phyloP scores from a whole-genome alignment of 2,329 filamentous ascomycete genomes.

The Xylaria sp. region DNA sequence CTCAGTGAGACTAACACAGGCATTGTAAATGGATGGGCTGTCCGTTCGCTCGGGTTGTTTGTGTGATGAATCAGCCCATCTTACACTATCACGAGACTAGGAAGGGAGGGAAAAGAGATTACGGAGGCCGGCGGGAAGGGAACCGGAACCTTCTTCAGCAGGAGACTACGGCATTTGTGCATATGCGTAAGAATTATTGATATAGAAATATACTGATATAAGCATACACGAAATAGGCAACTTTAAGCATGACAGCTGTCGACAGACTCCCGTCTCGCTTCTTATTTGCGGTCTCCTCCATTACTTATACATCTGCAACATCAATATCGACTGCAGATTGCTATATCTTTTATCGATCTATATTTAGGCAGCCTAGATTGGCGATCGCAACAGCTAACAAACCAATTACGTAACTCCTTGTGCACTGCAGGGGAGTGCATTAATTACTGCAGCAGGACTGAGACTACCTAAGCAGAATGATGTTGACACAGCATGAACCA shows the following conservation, averaged over 20 bases:
- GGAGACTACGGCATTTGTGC: not conserved
- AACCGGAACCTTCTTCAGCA: not conserved
- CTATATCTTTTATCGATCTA: too few relatives aligned
- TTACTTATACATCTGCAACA: too few relatives aligned
- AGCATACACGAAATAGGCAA: too few relatives aligned
- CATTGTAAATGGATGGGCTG: conserved; percentile 4
- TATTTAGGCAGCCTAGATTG: not conserved
- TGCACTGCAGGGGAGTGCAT: not conserved
- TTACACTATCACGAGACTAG: conserved; percentile 21
- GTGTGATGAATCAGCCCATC: conserved; percentile 20
- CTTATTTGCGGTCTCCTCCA: too few relatives aligned
- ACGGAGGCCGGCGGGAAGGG: conserved; percentile 21
- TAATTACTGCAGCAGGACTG: not conserved
- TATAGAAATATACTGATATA: not conserved
- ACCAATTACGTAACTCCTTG: not conserved
- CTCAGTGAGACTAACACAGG: not conserved
- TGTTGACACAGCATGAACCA: not conserved
- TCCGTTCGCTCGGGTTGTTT: not conserved
- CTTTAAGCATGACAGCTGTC: too few relatives aligned
- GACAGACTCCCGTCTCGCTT: too few relatives aligned
- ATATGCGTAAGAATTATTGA: not conserved
- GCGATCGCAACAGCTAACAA: conserved; percentile 20
- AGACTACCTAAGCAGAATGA: not conserved
- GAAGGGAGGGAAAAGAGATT: not conserved
- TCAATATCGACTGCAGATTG: too few relatives aligned